Conservation (phyloP, 148 eudicot species). For the Rhododendron ovatum region DNA sequence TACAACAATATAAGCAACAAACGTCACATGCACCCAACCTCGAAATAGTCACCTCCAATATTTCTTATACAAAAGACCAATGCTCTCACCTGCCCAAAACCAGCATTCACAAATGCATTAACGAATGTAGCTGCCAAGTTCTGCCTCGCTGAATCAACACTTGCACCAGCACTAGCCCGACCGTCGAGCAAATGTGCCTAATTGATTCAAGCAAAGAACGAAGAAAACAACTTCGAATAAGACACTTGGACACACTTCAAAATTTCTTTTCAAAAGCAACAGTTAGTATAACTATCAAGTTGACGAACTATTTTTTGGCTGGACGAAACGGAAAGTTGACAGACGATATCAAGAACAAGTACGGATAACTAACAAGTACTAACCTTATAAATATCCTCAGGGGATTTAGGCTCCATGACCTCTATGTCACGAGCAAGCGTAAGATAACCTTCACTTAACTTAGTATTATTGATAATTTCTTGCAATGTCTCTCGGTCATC, state of each 20-base stretch:
- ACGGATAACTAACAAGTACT: neutral
- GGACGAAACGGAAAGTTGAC: neutral
- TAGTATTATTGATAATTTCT: conserved; percentile 70
- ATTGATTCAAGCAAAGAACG: conserved; percentile 7
- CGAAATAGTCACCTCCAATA: neutral
- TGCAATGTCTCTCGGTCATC: conserved; percentile 72
- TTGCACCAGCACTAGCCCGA: conserved; percentile 87
- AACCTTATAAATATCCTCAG: conserved; percentile 96
- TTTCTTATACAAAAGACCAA: neutral
- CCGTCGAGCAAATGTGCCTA: conserved; percentile 97
- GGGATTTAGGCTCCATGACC: conserved; percentile 97
- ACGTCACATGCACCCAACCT: neutral
- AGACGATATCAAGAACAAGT: neutral
- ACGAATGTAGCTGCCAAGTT: conserved; percentile 98
- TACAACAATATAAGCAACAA: conserved; percentile 22
- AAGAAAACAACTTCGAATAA: neutral
- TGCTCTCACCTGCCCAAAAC: conserved; percentile 75
- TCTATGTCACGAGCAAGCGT: conserved; percentile 98
- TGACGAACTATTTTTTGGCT: neutral
- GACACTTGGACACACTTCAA: neutral
- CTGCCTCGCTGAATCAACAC: conserved; percentile 94
- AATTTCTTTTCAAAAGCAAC: neutral
- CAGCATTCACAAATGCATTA: conserved; percentile 98
- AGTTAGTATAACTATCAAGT: neutral
- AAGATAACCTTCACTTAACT: conserved; percentile 87